A percentile compares a stretch with the other conserved stretches of the same genome.
Conservation (phyloP, 345 rosid genomes). For the Rhodamnia rubescens region DNA sequence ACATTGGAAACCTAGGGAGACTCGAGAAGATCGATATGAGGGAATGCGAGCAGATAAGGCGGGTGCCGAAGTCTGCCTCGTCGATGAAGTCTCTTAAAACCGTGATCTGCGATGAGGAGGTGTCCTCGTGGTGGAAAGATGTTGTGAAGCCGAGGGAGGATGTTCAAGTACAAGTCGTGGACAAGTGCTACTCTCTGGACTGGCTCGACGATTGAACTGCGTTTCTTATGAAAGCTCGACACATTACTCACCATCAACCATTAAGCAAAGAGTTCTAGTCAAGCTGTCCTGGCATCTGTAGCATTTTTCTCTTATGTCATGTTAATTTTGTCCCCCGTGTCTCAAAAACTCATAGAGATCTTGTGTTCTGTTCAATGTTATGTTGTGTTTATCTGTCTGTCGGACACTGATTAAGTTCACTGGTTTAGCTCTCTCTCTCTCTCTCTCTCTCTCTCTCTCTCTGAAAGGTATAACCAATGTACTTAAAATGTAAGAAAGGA, state of each 20-base stretch:
- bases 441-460: not conserved
- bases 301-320: not conserved
- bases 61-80: slow-evolving; percentile 35
- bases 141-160: slow-evolving; percentile 21
- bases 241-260: not conserved
- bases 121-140: slow-evolving; percentile 51
- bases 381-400: not conserved
- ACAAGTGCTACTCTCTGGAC: slow-evolving; percentile 43
- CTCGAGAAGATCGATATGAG: slow-evolving; percentile 94
- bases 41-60: slow-evolving; percentile 38
- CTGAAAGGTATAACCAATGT: not conserved
- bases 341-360: not conserved
- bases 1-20: slow-evolving; percentile 35
- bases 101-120: slow-evolving; percentile 68
- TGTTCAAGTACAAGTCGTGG: slow-evolving; percentile 56
- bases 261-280: not conserved
- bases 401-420: not conserved
- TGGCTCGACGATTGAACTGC: slow-evolving; percentile 59
- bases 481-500: not conserved
- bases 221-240: not conserved
- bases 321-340: not conserved
- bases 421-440: not conserved
- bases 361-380: not conserved
- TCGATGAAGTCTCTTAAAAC: slow-evolving; percentile 37
- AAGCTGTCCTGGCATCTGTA: not conserved